These are phyloP conservation scores for Neurospora pannonica DNA, from an alignment of 495 filamentous ascomycete species.

Conservation along the genomic window DNA sequence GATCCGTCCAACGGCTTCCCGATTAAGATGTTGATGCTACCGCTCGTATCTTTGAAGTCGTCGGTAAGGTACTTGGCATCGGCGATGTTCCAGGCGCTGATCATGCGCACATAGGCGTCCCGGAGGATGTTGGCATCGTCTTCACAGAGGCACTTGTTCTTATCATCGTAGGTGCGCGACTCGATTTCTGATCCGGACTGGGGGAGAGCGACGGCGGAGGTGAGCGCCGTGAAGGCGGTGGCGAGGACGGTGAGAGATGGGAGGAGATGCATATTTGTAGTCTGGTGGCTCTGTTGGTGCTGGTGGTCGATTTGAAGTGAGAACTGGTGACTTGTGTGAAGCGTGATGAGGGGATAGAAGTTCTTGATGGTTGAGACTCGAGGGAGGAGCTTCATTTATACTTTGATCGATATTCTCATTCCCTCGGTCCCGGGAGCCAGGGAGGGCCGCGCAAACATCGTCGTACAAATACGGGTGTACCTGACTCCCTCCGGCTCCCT, in stretches of 20 bases:
- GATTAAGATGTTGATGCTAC: constrained; percentile 24
- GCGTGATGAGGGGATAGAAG: not conserved
- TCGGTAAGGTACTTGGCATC: constrained; percentile 15
- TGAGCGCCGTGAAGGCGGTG: not conserved
- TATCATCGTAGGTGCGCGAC: not conserved
- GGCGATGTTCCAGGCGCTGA: constrained; percentile 16
- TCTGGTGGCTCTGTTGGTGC: not conserved
- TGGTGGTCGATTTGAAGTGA: not conserved
- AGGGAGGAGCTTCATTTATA: not conserved
- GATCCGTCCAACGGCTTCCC: constrained; percentile 13
- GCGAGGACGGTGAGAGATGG: constrained; percentile 3
- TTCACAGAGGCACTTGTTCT: constrained; percentile 9
- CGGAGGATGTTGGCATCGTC: constrained; percentile 12
- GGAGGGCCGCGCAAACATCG: not conserved
- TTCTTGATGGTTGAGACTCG: not conserved
- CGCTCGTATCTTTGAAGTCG: constrained; percentile 17
- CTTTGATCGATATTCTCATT: not conserved
- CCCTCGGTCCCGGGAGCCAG: not conserved
- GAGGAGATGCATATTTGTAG: constrained; percentile 6
- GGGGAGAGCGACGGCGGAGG: not conserved
- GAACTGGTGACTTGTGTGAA: not conserved
- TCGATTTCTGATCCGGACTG: not conserved
- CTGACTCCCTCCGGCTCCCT: not conserved
- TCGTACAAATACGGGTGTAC: not conserved
- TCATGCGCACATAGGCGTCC: constrained; percentile 15